Evolutionary conservation across 805 yeast species (phyloP), one percentile per base, ranked within the genome.

Genomic region (Metschnikowia rubicola): DNA sequence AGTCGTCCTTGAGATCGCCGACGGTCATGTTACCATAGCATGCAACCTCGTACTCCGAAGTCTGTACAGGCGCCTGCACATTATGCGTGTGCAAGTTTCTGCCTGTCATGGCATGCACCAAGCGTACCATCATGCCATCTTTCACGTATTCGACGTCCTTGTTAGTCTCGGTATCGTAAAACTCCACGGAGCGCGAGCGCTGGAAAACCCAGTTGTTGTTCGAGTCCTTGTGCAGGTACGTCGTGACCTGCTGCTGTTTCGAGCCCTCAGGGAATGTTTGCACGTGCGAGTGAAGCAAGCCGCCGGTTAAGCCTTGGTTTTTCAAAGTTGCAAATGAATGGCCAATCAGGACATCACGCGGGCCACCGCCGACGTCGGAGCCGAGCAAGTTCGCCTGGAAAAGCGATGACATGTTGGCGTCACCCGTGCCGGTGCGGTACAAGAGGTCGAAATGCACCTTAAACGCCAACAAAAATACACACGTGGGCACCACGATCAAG

Each of bases 391-490:
- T 81, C 38, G 94, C 92, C 68, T 87, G 95, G 74, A 86, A 86
- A 54, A 87, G 70, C 0, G 92, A 84, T 10, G 89, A 83, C 87
- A 86, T 86, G 55, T 77, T 78, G 33, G 86, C 83, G 63, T 83
- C 87, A 54, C 95, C 95, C n/a, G 89, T 74, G 57, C 96, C 96
- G 17, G 88, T 75, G 52, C 82, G 84, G 57, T 79, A 80, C 53
- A 87, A 74, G 46, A 87, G 70, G 49, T 80, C 88, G 58, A 87
- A 87, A 66, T 87, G 96, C 44, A 86, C 69, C 60, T 84, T 86
- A 75, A 87, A 87, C 43, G 80, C 77, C 41, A 81, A 56, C 63
- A 86, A 61, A 63, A 86, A 87, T 15, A 87, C 80, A 7, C 69
- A 43, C 41, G 78, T 58, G 52, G 96, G 96, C 37, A 86, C 66